Evolutionary conservation across 73 alveolate genomes (phyloP), one percentile per base, ranked within the genome.

Genomic region (Tetrahymena thermophila): DNA sequence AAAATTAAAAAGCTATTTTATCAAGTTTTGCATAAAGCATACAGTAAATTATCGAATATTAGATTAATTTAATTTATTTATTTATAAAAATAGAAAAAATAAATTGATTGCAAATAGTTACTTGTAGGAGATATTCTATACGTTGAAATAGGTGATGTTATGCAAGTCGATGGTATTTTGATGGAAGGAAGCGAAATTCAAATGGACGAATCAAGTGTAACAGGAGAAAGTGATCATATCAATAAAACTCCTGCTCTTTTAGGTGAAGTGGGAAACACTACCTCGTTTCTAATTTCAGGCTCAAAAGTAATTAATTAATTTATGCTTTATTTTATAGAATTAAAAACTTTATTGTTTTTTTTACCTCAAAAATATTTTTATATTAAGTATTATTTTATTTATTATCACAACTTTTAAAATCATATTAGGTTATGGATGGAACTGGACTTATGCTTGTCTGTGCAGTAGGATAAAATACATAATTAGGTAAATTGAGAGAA

Each of bases 221-320:
- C 97, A 37, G 97, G 97, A 31, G 97, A 95, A 95, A 25, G 95
- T n/a, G 97, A 95, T 94, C 94, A 84, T 40, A 84, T 95, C 28
- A 94, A 94, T 31, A 95, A 96, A 89, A 28, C 89, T 71, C 89
- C 89, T 28, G 89, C 89, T n/a, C 85, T 57, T 25, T 28, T 35
- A 28, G 95, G 96, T 0, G 96, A 35, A 13, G 96, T 58, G 9
- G 94, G 35, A 28, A 43, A 28, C 38, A 38, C 85, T 37, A 35
- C 94, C 31, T 96, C 96, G 95, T 97, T 95, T 97, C 97, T 85
- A 71, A 96, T 97, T 97, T 96, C 94, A 98, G 98, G 98, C 56
- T 97, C 94, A 98, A 97, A 25, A 96, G 97, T 85, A 71, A 28
- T 71, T 31, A 23, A 28, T 13, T 7, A n/a, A n/a, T 28, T 28